phyloP scores from a whole-genome alignment of 306 rosid genomes.

The Fagus sylvatica region DNA sequence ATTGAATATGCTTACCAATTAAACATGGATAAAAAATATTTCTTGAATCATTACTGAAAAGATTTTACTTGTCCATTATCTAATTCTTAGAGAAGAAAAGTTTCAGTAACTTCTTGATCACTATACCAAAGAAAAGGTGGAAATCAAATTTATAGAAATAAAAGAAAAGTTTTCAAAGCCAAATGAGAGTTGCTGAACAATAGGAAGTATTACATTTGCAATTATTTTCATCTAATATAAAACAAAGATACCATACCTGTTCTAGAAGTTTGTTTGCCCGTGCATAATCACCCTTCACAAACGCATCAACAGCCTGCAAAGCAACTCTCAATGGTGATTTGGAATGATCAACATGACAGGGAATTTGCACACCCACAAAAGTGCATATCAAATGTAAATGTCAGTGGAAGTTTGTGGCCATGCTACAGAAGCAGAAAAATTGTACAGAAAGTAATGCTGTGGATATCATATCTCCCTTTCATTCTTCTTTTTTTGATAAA shows the following conservation, averaged over 20 bases:
- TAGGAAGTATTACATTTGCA: neutral
- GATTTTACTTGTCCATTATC: neutral
- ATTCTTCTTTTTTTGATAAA: too few species aligned
- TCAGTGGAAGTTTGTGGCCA: neutral
- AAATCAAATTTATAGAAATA: neutral
- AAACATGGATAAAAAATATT: neutral
- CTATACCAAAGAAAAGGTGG: neutral
- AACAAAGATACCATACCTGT: conserved; percentile 16
- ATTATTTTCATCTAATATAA: neutral
- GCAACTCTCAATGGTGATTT: neutral
- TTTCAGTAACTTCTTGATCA: neutral
- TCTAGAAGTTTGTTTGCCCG: conserved; percentile 31
- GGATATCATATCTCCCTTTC: neutral
- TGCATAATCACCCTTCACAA: conserved; percentile 28
- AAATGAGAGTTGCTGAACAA: neutral
- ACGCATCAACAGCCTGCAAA: conserved; percentile 44
- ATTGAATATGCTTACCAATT: neutral
- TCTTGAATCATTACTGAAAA: neutral
- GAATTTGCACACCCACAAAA: neutral
- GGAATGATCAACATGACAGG: neutral
- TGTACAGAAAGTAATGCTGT: neutral
- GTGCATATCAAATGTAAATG: neutral
- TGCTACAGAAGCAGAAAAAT: neutral
- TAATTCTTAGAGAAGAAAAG: neutral
- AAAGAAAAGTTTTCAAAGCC: neutral